phyloP scores from a whole-genome alignment of 352 stramenopile species.

The Phytophthora pisi region DNA sequence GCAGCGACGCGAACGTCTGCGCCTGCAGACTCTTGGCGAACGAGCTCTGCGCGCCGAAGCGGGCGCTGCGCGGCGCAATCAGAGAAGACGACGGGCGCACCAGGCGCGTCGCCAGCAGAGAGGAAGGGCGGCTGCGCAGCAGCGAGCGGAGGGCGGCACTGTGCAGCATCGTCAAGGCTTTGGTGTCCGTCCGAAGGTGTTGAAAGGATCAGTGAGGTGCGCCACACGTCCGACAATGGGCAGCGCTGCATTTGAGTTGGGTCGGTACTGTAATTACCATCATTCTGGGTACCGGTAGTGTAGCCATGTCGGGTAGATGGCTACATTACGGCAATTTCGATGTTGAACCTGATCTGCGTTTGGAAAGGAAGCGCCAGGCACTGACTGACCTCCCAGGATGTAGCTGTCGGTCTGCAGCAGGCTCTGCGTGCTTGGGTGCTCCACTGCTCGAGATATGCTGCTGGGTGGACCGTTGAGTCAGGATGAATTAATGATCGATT shows the following conservation, averaged over 20 bases:
- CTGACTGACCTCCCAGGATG: too few relatives aligned
- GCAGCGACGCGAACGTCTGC: slow-evolving; percentile 60
- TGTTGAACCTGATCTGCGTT: too few relatives aligned
- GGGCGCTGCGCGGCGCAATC: slow-evolving; percentile 15
- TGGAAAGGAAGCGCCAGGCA: too few relatives aligned
- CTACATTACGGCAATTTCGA: neutral
- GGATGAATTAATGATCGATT: neutral
- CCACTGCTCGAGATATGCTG: too few relatives aligned
- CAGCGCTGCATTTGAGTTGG: neutral
- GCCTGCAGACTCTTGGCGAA: slow-evolving; percentile 43
- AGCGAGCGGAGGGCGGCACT: slow-evolving; percentile 38
- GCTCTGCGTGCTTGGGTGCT: too few relatives aligned
- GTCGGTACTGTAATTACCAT: slow-evolving; percentile 5
- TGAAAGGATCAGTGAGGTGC: neutral
- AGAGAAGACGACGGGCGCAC: slow-evolving; percentile 24
- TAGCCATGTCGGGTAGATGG: neutral
- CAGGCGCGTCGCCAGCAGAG: slow-evolving; percentile 28
- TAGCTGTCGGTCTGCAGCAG: too few relatives aligned
- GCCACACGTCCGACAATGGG: slow-evolving; percentile 16
- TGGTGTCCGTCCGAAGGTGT: neutral
- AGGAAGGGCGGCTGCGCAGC: slow-evolving; percentile 25
- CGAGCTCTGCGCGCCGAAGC: slow-evolving; percentile 21
- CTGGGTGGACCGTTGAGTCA: neutral
- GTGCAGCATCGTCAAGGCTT: slow-evolving; percentile 20
- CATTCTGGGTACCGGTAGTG: slow-evolving; percentile 15